Base-by-base conservation (phyloP, 2,329 filamentous ascomycete species). In the Colletotrichum tabaci region DNA sequence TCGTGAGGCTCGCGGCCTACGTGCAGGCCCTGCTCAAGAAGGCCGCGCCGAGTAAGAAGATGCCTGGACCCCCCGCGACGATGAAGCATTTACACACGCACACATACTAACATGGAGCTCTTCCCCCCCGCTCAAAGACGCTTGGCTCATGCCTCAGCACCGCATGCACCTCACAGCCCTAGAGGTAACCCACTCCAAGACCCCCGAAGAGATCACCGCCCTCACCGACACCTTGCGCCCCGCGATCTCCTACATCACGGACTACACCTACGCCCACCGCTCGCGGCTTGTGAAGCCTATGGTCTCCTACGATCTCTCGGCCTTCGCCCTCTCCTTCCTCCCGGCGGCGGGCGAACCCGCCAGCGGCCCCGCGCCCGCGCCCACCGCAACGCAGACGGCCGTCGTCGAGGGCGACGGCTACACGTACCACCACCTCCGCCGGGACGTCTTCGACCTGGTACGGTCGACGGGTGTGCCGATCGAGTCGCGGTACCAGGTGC, bases 371-470 rank as follows among this genome's bases (percentile, higher is more conserved):
- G 68, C 82, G 5, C 81, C 86, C 1, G 78, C 79, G 2, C 79
- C 80, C 5, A 82, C 84, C 0, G 80, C 83, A 40, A 74, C 76
- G n/a, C 77, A 77, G 21, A 76, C 75, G 15, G 75, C 77, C 53
- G 80, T 81, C 16, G 79, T 84, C 18, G 82, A 86, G 49, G 87
- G 89, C 21, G 93, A 96, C 75, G 77, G 75, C 1, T 98, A 94
- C 82, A 95, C 93, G 0, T 98, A 98, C 80, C 96, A 98, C 79
- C 96, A 98, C 80, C 89, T 98, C 10, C 91, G 96, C 3, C 88
- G 92, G 4, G 94, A 98, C 78, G 80, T 97, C 15, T 96, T 92
- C 79, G 85, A 88, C 60, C 83, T 90, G 35, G 88, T 90, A 4
- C 84, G 85, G 56, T 84, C 83, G 4, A 87, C 90, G 0, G 93